phyloP scores from a whole-genome alignment of 352 stramenopile species.

The Thraustochytrium striatum region DNA sequence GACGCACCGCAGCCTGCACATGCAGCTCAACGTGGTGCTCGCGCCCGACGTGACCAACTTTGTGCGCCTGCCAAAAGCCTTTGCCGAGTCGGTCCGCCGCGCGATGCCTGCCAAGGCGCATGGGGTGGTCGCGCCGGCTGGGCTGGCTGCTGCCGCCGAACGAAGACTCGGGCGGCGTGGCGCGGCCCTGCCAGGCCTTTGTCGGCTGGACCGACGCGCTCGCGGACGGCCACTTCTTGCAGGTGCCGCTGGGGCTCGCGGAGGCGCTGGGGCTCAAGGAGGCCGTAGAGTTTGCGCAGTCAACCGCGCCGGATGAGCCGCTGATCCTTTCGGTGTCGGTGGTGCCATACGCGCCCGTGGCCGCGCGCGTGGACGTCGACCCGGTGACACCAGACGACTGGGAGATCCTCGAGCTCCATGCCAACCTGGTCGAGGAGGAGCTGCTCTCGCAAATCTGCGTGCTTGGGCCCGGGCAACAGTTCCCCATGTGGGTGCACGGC shows the following conservation, averaged over 20 bases:
- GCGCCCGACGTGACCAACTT: constrained; percentile 25
- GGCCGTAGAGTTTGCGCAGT: neutral
- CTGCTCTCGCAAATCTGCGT: constrained; percentile 29
- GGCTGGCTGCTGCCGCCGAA: constrained; percentile 29
- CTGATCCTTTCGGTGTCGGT: constrained; percentile 11
- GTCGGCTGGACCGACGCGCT: constrained; percentile 28
- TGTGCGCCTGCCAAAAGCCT: constrained; percentile 11
- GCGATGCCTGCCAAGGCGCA: constrained; percentile 27
- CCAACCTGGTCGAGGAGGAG: constrained; percentile 38
- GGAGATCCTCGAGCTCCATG: constrained; percentile 34
- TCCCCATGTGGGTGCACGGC: constrained; percentile 38
- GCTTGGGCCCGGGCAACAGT: constrained; percentile 26
- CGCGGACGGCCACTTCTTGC: constrained; percentile 2
- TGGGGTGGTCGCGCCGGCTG: constrained; percentile 24
- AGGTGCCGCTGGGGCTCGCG: constrained; percentile 19
- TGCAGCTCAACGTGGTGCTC: constrained; percentile 32
- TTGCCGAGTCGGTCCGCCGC: constrained; percentile 7
- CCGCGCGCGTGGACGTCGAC: constrained; percentile 23
- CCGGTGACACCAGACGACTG: constrained; percentile 31
- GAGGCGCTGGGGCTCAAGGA: constrained; percentile 28
- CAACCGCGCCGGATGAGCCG: constrained; percentile 2
- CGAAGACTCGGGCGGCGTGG: neutral
- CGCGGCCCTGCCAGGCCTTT: constrained; percentile 23
- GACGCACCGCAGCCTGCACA: constrained; percentile 1
- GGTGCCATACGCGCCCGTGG: constrained; percentile 24